Evolutionary conservation across 1,284 basidiomycete species (phyloP).

Genomic region (Fomitopsis pinicola): DNA sequence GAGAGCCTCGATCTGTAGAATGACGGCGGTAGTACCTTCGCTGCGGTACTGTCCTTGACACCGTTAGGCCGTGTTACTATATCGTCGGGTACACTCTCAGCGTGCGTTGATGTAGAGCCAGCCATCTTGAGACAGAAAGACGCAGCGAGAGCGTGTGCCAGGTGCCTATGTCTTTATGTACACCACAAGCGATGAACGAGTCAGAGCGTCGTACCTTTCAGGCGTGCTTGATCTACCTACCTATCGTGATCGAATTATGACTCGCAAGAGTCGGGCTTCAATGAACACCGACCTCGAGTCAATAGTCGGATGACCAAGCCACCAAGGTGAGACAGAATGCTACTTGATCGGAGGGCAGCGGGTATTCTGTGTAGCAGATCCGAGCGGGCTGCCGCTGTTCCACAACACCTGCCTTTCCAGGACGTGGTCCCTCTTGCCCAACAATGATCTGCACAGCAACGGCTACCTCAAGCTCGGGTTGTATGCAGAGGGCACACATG

Average conservation of each 20-base stretch:
- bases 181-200: neutral
- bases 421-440: neutral
- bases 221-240: neutral
- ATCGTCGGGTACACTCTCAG: neutral
- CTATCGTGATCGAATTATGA: neutral
- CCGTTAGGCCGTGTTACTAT: neutral
- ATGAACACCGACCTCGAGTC: neutral
- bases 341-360: neutral
- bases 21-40: conserved; percentile 32
- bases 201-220: neutral
- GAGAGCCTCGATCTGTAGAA: conserved; percentile 56
- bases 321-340: neutral
- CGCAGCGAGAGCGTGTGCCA: neutral
- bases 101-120: neutral
- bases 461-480: too few relatives aligned
- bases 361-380: neutral
- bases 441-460: neutral
- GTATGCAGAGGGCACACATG: too few relatives aligned
- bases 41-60: neutral
- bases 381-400: neutral
- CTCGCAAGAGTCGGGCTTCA: neutral
- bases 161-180: neutral
- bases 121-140: neutral
- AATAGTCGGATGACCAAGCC: neutral
- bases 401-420: neutral